phyloP scores from a whole-genome alignment of 2,329 filamentous ascomycete species.

The Talaromyces sp. region DNA sequence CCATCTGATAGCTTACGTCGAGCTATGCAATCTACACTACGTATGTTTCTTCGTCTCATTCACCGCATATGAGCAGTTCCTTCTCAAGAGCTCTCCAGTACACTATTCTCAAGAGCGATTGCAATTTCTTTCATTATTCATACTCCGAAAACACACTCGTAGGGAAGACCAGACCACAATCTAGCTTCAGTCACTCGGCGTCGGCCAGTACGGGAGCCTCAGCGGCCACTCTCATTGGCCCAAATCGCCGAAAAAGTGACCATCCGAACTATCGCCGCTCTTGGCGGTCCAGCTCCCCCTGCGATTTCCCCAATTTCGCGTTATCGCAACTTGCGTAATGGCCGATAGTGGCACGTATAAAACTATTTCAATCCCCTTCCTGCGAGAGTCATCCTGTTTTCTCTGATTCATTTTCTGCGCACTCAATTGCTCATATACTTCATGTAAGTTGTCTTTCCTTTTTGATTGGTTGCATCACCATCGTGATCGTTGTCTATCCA shows the following conservation, averaged over 20 bases:
- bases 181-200: neutral
- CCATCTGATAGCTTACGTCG: neutral
- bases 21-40: neutral
- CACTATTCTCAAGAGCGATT: neutral
- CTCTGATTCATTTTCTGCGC: neutral
- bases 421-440: neutral
- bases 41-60: neutral
- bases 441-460: neutral
- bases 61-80: neutral
- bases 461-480: neutral
- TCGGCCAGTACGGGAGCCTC: neutral
- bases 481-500: neutral
- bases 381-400: neutral
- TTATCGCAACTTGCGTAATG: conserved; percentile 5
- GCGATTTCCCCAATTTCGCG: conserved; percentile 4
- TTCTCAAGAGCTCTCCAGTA: neutral
- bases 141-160: neutral
- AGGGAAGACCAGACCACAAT: neutral
- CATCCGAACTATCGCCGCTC: conserved; percentile 13
- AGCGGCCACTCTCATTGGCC: conserved; percentile 14
- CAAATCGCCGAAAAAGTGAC: conserved; percentile 14
- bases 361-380: neutral
- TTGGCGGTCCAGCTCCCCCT: conserved; percentile 14
- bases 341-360: conserved; percentile 4
- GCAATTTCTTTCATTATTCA: neutral